These are phyloP conservation scores for Talaromyces wortmannii DNA, from an alignment of 495 filamentous ascomycete species.

Conservation along the genomic window DNA sequence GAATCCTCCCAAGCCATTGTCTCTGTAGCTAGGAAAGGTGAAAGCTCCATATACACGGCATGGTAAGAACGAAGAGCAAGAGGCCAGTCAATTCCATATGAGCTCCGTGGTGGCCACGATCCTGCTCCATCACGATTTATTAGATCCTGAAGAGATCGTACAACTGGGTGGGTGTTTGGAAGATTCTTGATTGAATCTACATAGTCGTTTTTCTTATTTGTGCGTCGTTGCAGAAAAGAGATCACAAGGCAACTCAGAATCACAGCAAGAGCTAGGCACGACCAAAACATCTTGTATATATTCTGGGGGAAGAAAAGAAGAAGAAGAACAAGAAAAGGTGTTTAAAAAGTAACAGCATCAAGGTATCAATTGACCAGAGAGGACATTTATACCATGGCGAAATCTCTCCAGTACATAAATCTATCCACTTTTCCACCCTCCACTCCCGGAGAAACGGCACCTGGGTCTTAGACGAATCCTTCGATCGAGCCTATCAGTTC, in stretches of 20 bases:
- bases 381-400: not conserved
- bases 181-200: not conserved
- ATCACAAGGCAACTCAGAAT: not conserved
- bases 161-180: not conserved
- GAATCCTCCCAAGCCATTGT: slow-evolving; percentile 15
- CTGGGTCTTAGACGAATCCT: not conserved
- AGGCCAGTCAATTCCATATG: slow-evolving; percentile 14
- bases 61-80: slow-evolving; percentile 20
- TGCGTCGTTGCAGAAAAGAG: not conserved
- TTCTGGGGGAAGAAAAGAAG: not conserved
- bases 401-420: not conserved
- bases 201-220: not conserved
- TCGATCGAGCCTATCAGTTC: not conserved
- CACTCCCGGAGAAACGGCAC: not conserved
- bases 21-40: slow-evolving; percentile 12
- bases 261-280: not conserved
- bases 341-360: not conserved
- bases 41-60: slow-evolving; percentile 26
- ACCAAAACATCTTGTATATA: not conserved
- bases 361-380: not conserved
- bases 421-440: not conserved
- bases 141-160: slow-evolving; percentile 8
- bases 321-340: not conserved
- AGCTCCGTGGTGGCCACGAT: slow-evolving; percentile 22
- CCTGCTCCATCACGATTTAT: slow-evolving; percentile 26